Evolutionary conservation across 495 filamentous ascomycete species (phyloP).

Genomic region (Neurospora sp.): DNA sequence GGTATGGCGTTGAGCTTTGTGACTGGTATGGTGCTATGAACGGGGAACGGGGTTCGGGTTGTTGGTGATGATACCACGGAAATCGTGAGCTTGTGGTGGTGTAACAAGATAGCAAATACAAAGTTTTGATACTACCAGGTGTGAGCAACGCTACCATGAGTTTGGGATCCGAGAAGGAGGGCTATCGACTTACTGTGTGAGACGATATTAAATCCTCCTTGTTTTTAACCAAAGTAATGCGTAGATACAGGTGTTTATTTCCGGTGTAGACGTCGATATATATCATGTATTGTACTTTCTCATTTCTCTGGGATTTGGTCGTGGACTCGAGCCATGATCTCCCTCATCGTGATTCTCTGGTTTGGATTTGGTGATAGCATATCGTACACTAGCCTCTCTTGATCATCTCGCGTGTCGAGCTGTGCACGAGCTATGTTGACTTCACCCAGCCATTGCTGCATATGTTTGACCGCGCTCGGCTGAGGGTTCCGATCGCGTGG

Average conservation of each 20-base stretch:
- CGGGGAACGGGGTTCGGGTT: neutral
- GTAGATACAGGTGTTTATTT: neutral
- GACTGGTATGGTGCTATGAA: slow-evolving; percentile 15
- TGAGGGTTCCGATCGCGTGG: slow-evolving; percentile 23
- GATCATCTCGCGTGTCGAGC: slow-evolving; percentile 27
- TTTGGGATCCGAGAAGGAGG: neutral
- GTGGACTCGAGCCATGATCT: slow-evolving; percentile 25
- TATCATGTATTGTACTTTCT: neutral
- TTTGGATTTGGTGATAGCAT: slow-evolving; percentile 37
- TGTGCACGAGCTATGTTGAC: slow-evolving; percentile 26
- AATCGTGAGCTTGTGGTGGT: neutral
- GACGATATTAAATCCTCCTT: neutral
- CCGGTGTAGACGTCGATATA: neutral
- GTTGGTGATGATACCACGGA: neutral
- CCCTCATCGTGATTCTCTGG: slow-evolving; percentile 32
- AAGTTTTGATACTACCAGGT: neutral
- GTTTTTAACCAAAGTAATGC: neutral
- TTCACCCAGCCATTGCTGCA: slow-evolving; percentile 38
- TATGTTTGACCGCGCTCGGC: slow-evolving; percentile 28
- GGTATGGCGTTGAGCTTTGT: slow-evolving; percentile 46
- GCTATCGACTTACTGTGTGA: neutral
- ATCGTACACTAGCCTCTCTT: slow-evolving; percentile 32
- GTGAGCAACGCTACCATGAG: neutral
- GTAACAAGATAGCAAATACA: neutral
- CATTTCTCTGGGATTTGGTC: slow-evolving; percentile 16